Evolutionary conservation across 805 yeast species (phyloP).

Genomic region (Barnettozyma sp.): DNA sequence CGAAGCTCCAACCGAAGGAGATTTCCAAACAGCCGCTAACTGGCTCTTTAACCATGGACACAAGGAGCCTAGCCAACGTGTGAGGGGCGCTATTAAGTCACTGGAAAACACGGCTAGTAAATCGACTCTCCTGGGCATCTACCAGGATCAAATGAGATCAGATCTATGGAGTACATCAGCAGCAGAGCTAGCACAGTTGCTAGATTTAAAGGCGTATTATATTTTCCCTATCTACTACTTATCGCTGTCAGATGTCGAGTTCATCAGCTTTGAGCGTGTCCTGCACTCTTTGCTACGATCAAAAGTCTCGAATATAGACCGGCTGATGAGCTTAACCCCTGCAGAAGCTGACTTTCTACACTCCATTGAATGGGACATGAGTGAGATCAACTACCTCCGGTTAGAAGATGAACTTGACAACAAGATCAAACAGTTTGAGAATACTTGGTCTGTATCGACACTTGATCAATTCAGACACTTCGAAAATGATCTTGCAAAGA

Average conservation of each 20-base stretch:
- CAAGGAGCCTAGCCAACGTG: constrained; percentile 21
- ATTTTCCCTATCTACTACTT: constrained; percentile 18
- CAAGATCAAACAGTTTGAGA: constrained; percentile 7
- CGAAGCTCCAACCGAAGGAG: constrained; percentile 18
- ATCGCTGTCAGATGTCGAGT: constrained; percentile 12
- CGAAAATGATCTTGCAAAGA: constrained; percentile 5
- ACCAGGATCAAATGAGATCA: constrained; percentile 14
- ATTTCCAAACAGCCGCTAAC: constrained; percentile 16
- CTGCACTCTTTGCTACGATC: constrained; percentile 15
- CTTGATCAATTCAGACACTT: constrained; percentile 9
- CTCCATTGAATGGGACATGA: constrained; percentile 18
- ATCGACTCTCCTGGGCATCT: constrained; percentile 11
- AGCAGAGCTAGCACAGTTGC: constrained; percentile 7
- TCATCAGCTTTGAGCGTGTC: constrained; percentile 13
- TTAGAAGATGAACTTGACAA: constrained; percentile 9
- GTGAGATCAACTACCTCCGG: constrained; percentile 10
- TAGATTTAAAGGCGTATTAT: constrained; percentile 17
- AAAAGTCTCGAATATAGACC: constrained; percentile 5
- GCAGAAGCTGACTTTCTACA: constrained; percentile 14
- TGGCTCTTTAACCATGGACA: constrained; percentile 23
- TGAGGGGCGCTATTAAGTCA: constrained; percentile 17
- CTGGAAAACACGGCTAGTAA: constrained; percentile 3
- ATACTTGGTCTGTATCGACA: constrained; percentile 18
- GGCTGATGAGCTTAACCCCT: neutral
- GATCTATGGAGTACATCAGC: constrained; percentile 9